These are phyloP conservation scores for Serendipita sp. DNA, from an alignment of 768 basidiomycete species.

Conservation along the genomic window DNA sequence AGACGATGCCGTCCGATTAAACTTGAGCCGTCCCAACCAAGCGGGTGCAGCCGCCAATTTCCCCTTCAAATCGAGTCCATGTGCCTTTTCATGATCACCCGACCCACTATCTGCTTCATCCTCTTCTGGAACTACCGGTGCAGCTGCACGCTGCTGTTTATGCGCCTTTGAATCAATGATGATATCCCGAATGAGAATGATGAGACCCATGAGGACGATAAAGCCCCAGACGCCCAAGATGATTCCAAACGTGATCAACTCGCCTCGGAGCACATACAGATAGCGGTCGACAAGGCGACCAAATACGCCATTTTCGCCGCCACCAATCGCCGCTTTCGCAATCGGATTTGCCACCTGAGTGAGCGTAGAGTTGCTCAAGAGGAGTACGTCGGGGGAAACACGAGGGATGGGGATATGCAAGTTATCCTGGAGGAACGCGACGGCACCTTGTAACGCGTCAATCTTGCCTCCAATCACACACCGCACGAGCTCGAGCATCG, in stretches of 20 bases:
- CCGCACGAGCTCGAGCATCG: constrained; percentile 70
- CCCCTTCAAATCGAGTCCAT: background rate
- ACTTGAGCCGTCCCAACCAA: too few species aligned
- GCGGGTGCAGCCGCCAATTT: background rate
- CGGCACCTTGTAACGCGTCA: constrained; percentile 66
- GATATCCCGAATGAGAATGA: constrained; percentile 50
- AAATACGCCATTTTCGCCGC: constrained; percentile 38
- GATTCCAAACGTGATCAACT: constrained; percentile 67
- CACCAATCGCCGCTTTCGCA: constrained; percentile 60
- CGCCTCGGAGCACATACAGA: constrained; percentile 52
- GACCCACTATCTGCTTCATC: too few species aligned
- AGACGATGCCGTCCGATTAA: too few species aligned
- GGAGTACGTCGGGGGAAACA: constrained; percentile 56
- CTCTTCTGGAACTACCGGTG: too few species aligned
- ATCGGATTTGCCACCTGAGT: constrained; percentile 67
- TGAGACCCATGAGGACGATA: constrained; percentile 66
- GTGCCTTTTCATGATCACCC: too few species aligned
- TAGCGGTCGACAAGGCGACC: constrained; percentile 61
- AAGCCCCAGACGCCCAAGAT: constrained; percentile 74
- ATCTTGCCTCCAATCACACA: constrained; percentile 87
- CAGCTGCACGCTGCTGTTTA: too few species aligned
- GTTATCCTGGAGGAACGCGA: constrained; percentile 85
- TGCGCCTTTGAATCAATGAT: background rate
- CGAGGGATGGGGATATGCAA: constrained; percentile 65
- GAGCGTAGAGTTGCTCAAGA: constrained; percentile 56